A percentile compares a stretch with the other conserved stretches of the same genome.
Conservation (phyloP, 306 rosid genomes). For the Urtica urens region DNA sequence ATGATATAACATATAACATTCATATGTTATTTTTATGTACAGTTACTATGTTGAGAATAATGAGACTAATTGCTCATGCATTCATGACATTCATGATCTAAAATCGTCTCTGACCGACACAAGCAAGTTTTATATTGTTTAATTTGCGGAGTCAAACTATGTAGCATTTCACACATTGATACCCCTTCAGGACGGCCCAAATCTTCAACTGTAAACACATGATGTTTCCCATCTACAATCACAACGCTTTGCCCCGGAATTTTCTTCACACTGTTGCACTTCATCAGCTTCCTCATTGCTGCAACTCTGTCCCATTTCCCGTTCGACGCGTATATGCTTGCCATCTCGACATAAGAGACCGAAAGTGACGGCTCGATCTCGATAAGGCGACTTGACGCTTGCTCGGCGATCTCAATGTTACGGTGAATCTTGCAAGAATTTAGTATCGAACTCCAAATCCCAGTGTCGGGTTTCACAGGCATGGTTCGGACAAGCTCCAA, state of each 20-base stretch:
- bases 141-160: conserved; percentile 28
- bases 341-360: conserved; percentile 52
- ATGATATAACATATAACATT: too few species aligned
- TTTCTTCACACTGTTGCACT: conserved; percentile 36
- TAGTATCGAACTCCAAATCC: conserved; percentile 60
- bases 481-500: conserved; percentile 33
- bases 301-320: conserved; percentile 62
- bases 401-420: conserved; percentile 34
- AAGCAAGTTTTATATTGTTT: conserved; percentile 15
- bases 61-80: too few species aligned
- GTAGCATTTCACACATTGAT: conserved; percentile 31
- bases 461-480: conserved; percentile 49
- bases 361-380: conserved; percentile 41
- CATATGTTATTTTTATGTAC: too few species aligned
- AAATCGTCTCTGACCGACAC: not conserved
- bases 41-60: too few species aligned
- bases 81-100: too few species aligned
- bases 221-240: conserved; percentile 37
- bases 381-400: conserved; percentile 26
- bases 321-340: conserved; percentile 50
- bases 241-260: conserved; percentile 50
- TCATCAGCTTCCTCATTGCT: conserved; percentile 44
- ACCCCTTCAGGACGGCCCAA: conserved; percentile 39
- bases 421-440: conserved; percentile 54
- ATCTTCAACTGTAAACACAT: conserved; percentile 44